Percentiles rank a stretch among this genome's conserved stretches.
Evolutionary conservation across 2,329 filamentous ascomycete genomes (phyloP).

Genomic region (Trichoderma sp.): DNA sequence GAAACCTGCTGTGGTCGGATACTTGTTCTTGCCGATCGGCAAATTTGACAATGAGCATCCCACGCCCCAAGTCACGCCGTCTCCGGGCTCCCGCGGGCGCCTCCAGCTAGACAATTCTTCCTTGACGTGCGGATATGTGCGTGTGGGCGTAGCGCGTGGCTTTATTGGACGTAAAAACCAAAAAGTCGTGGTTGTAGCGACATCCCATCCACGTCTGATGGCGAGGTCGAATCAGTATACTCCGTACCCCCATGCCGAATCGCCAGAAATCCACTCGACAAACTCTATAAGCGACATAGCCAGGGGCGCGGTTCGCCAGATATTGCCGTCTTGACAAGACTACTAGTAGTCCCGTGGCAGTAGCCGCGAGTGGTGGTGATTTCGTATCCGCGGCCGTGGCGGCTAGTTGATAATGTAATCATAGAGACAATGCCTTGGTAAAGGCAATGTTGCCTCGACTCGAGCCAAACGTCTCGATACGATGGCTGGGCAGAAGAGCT

Average conservation of each 20-base stretch:
- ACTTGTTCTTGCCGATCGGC: not conserved
- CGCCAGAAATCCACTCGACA: not conserved
- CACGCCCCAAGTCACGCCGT: not conserved
- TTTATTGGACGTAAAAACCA: not conserved
- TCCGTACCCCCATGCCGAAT: not conserved
- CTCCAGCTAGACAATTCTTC: not conserved
- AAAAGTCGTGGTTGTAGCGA: not conserved
- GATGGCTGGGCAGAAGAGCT: not conserved
- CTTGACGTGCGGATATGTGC: not conserved
- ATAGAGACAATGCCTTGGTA: not conserved
- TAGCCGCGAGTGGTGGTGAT: not conserved
- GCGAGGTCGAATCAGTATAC: not conserved
- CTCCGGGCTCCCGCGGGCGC: not conserved
- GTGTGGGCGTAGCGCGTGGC: not conserved
- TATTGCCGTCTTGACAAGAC: not conserved
- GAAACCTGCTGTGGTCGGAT: not conserved
- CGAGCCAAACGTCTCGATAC: not conserved
- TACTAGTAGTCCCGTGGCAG: not conserved
- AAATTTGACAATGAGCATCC: not conserved
- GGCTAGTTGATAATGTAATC: slow-evolving; percentile 1
- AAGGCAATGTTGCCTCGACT: not conserved
- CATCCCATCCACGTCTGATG: not conserved
- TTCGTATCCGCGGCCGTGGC: slow-evolving; percentile 3
- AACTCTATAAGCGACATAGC: not conserved
- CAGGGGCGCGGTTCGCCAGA: not conserved